Evolutionary conservation across 2,329 filamentous ascomycete species (phyloP).

Genomic region (Ophiosphaerella narmari): DNA sequence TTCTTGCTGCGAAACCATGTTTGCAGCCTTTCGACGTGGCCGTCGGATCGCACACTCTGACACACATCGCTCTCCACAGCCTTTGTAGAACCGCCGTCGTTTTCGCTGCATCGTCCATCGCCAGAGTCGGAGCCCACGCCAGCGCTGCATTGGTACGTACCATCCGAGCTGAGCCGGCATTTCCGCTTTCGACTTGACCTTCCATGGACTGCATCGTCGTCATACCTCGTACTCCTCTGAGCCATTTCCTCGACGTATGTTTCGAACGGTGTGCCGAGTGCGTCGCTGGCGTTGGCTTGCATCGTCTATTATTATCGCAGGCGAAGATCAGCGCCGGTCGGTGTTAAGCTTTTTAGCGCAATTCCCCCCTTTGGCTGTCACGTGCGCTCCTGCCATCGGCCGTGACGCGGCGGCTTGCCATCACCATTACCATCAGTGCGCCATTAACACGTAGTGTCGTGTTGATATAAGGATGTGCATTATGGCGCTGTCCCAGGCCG

Average conservation of each 20-base stretch:
- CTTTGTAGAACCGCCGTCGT: conserved; percentile 6
- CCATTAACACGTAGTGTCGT: background rate
- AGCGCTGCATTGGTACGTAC: conserved; percentile 2
- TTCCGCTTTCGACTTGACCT: background rate
- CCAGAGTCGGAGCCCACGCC: conserved; percentile 15
- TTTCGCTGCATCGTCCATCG: conserved; percentile 12
- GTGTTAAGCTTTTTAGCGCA: conserved; percentile 10
- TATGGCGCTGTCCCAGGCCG: background rate
- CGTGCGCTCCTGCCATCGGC: background rate
- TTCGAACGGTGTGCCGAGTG: conserved; percentile 8
- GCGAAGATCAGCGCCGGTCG: conserved; percentile 7
- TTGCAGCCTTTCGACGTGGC: conserved; percentile 19
- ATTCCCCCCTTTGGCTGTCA: background rate
- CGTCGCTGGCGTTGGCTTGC: conserved; percentile 5
- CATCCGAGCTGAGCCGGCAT: no score
- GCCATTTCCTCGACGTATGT: conserved; percentile 4
- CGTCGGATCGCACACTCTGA: conserved; percentile 14
- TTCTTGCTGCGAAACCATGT: conserved; percentile 12
- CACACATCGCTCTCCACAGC: conserved; percentile 11
- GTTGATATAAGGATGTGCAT: conserved; percentile 1
- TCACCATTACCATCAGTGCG: conserved; percentile 12
- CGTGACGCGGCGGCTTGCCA: background rate
- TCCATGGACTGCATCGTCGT: background rate
- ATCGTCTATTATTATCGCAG: conserved; percentile 11
- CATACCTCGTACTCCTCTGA: conserved; percentile 5